Evolutionary conservation across 1,284 basidiomycete species (phyloP).

Genomic region (Wallemia ichthyophaga): DNA sequence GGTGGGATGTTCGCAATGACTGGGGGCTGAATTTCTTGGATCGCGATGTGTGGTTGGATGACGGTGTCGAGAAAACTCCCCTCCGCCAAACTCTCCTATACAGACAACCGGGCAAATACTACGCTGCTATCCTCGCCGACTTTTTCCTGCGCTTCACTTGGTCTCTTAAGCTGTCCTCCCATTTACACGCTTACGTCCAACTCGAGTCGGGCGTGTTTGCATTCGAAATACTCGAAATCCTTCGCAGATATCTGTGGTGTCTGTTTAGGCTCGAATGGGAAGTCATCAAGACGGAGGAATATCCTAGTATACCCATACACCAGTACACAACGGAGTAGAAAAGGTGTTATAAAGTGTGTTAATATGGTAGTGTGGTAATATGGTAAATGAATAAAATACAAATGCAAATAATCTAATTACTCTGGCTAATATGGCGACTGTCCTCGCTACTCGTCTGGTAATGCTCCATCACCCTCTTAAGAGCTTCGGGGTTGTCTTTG

Average conservation of each 20-base stretch:
- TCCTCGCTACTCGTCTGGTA: not conserved
- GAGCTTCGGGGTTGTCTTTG: not conserved
- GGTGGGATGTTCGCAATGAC: slow-evolving; percentile 97
- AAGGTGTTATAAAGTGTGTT: not conserved
- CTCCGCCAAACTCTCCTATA: not conserved
- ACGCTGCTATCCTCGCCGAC: slow-evolving; percentile 52
- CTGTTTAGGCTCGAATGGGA: slow-evolving; percentile 92
- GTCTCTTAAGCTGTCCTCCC: slow-evolving; percentile 67
- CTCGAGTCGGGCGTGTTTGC: slow-evolving; percentile 60
- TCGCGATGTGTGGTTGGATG: slow-evolving; percentile 15
- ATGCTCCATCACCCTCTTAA: not conserved
- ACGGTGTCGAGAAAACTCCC: not conserved
- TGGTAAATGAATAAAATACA: no score
- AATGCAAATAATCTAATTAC: no score
- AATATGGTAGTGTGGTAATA: no score
- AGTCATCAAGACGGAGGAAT: slow-evolving; percentile 25
- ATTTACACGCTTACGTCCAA: slow-evolving; percentile 53
- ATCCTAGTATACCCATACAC: not conserved
- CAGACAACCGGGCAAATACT: slow-evolving; percentile 25
- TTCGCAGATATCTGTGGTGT: slow-evolving; percentile 85
- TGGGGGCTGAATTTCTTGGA: slow-evolving; percentile 69
- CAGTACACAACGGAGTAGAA: not conserved
- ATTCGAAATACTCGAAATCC: slow-evolving; percentile 65
- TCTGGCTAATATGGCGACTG: no score
- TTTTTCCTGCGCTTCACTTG: slow-evolving; percentile 76